phyloP scores from a whole-genome alignment of 2,329 filamentous ascomycete species.

The Bisporella sp. region DNA sequence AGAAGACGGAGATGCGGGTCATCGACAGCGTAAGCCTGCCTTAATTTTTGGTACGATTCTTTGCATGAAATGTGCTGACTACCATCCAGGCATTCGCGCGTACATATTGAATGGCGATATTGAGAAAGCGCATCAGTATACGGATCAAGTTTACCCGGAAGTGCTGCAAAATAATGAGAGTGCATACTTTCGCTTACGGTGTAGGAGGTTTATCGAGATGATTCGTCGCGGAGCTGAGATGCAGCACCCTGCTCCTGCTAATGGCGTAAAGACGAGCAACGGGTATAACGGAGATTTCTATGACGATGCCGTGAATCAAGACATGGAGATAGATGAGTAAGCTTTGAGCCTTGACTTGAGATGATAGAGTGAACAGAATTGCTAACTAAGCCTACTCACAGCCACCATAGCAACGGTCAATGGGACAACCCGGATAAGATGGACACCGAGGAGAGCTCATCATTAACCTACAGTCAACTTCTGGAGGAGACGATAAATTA shows the following conservation, averaged over 20 bases:
- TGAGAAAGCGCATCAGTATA: conserved; percentile 80
- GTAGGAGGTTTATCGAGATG: conserved; percentile 94
- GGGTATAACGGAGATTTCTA: conserved; percentile 31
- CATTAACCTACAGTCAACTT: conserved; percentile 34
- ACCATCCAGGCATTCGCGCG: conserved; percentile 64
- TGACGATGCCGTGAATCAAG: conserved; percentile 29
- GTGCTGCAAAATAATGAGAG: conserved; percentile 76
- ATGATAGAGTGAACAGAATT: no score
- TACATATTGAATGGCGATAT: conserved; percentile 90
- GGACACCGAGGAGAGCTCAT: conserved; percentile 40
- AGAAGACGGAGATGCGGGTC: conserved; percentile 80
- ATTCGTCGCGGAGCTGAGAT: conserved; percentile 68
- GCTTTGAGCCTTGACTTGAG: not conserved
- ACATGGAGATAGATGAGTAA: conserved; percentile 47
- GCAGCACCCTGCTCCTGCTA: conserved; percentile 26
- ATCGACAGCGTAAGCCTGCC: conserved; percentile 67
- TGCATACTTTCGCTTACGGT: conserved; percentile 81
- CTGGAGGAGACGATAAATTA: conserved; percentile 69
- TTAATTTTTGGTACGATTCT: not conserved
- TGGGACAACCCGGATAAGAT: conserved; percentile 38
- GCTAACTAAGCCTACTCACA: no score
- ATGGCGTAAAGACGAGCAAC: conserved; percentile 30
- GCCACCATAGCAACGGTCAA: no score
- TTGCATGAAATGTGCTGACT: not conserved
- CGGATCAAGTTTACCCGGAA: conserved; percentile 68